Percentiles rank a stretch among this genome's conserved stretches.
Evolutionary conservation across 495 filamentous ascomycete genomes (phyloP).

Genomic region (Talaromyces borbonicus): DNA sequence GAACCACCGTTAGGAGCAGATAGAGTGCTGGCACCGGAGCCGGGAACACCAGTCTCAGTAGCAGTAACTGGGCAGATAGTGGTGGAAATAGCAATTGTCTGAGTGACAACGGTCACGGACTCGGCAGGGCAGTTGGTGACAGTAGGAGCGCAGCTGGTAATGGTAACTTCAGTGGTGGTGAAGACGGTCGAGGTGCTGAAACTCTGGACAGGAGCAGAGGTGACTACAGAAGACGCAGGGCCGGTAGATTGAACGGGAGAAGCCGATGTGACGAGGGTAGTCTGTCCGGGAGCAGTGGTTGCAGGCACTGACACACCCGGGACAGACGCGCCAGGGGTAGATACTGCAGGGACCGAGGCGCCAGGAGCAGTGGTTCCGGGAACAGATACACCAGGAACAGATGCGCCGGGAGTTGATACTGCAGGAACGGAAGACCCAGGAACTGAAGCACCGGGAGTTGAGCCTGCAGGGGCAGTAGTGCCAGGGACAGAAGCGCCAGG

Average conservation of each 20-base stretch:
- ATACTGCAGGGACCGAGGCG: not conserved
- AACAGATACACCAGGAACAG: not conserved
- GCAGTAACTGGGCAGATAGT: conserved; percentile 48
- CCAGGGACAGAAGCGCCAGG: not conserved
- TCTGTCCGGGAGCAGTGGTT: no score
- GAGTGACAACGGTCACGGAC: conserved; percentile 42
- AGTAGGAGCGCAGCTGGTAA: conserved; percentile 46
- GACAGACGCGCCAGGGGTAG: conserved; percentile 4
- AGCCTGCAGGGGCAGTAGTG: conserved; percentile 1
- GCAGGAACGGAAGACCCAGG: not conserved
- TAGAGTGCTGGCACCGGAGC: not conserved
- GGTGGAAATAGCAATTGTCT: conserved; percentile 47
- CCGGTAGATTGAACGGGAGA: conserved; percentile 11
- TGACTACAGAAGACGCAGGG: conserved; percentile 10
- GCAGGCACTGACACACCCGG: not conserved
- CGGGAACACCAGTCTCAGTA: conserved; percentile 15
- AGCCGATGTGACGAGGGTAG: conserved; percentile 11
- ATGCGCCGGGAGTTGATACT: conserved; percentile 8
- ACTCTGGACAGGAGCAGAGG: not conserved
- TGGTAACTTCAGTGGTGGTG: conserved; percentile 45
- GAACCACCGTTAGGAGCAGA: conserved; percentile 4
- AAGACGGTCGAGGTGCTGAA: conserved; percentile 50
- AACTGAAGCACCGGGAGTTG: not conserved
- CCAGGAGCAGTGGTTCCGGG: not conserved
- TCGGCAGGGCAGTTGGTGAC: conserved; percentile 50